Evolutionary conservation across 345 rosid species (phyloP), one percentile per base, ranked within the genome.

Genomic region (Leavenworthia alabamica): DNA sequence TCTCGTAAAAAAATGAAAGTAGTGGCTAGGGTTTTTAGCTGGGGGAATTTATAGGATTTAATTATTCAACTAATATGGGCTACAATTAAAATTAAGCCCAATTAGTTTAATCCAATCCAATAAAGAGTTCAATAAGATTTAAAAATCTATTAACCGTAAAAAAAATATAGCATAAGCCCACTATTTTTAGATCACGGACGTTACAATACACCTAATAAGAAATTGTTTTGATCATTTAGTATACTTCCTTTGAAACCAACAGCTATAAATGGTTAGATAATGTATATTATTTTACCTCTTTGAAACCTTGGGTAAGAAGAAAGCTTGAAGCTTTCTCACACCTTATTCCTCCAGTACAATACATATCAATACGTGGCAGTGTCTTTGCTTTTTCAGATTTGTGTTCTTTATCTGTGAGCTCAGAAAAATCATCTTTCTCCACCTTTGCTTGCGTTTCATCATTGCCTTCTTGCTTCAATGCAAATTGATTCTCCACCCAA

Each of bases 251-350:
- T 14, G 0, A 28, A n/a, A 22, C 17, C 1, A 4, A 64, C 13
- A 49, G n/a, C n/a, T n/a, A n/a, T n/a, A n/a, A n/a, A n/a, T n/a
- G 22, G 43, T 43, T 49, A 35, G 23, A n/a, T n/a, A 0, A 12
- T 62, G 28, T 12, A n/a, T n/a, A 2, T 52, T 8, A 28, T 2
- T 55, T 36, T 59, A 89, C 99, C 97, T 89, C 97, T 68, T 81
- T 57, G 62, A 93, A 89, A 49, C 97, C 97, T 75, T 83, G 77
- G 62, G 73, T 67, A 31, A 89, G 94, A 42, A 93, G 93, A 64
- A 81, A 82, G 78, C 99, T 93, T 16, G 97, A 79, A 71, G 99
- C 97, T 77, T 92, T 92, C 82, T 92, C 97, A 52, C 99, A 89
- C 11, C 97, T 79, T 56, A 93, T 93, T 61, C 99, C 97, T 66